phyloP scores from a whole-genome alignment of 1,284 basidiomycete species.

The Apiotrichum mycotoxinovorans region DNA sequence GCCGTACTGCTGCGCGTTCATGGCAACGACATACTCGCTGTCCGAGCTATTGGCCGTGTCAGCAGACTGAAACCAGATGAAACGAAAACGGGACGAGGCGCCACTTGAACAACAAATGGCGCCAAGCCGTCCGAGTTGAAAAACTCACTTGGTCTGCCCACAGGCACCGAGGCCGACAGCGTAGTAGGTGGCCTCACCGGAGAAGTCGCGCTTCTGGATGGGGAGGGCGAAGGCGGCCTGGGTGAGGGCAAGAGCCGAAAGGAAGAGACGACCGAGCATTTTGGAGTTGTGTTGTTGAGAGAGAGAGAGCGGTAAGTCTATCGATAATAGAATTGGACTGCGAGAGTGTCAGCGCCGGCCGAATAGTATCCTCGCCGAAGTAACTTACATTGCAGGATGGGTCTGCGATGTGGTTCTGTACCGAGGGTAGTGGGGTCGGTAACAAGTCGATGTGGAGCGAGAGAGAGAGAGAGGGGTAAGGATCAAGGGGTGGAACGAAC shows the following conservation, averaged over 20 bases:
- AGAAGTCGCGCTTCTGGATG: constrained; percentile 17
- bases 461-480: no score
- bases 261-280: constrained; percentile 1
- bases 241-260: constrained; percentile 2
- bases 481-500: no score
- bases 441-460: neutral
- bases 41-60: constrained; percentile 1
- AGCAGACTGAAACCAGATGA: neutral
- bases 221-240: constrained; percentile 1
- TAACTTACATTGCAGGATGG: neutral
- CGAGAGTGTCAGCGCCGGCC: neutral
- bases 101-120: neutral
- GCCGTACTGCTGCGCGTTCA: constrained; percentile 44
- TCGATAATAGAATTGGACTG: constrained; percentile 5
- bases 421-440: neutral
- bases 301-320: neutral
- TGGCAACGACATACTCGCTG: constrained; percentile 47
- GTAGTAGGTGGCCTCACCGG: constrained; percentile 26
- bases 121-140: neutral
- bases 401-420: neutral
- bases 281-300: constrained; percentile 1
- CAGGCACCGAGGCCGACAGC: constrained; percentile 8
- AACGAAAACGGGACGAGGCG: no score
- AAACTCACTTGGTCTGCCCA: neutral
- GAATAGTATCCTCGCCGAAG: no score